Evolutionary conservation across 2,329 filamentous ascomycete species (phyloP).

Genomic region (Xylariaceae sp.): DNA sequence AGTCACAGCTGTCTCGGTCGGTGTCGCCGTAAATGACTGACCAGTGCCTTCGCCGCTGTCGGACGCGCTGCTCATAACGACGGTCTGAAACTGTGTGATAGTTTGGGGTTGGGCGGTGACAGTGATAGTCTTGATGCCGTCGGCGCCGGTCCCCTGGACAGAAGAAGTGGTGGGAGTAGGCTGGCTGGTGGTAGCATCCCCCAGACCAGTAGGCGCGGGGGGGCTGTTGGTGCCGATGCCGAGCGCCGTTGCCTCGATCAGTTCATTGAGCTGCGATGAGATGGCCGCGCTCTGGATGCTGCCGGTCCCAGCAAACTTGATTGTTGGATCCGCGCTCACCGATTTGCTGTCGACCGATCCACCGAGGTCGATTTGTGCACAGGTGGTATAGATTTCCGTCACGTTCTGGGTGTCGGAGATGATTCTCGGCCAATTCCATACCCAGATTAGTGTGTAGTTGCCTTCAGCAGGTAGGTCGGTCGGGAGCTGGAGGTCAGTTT

Average conservation of each 20-base stretch:
- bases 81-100: slow-evolving; percentile 38
- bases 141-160: slow-evolving; percentile 22
- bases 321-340: slow-evolving; percentile 35
- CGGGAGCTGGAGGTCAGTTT: slow-evolving; percentile 75
- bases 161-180: slow-evolving; percentile 21
- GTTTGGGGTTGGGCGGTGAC: slow-evolving; percentile 40
- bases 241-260: slow-evolving; percentile 37
- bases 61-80: slow-evolving; percentile 29
- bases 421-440: slow-evolving; percentile 86
- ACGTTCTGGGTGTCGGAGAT: slow-evolving; percentile 41
- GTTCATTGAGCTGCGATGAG: slow-evolving; percentile 43
- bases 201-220: slow-evolving; percentile 26
- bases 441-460: slow-evolving; percentile 84
- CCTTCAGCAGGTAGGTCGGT: slow-evolving; percentile 56
- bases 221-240: slow-evolving; percentile 27
- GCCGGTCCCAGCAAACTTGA: slow-evolving; percentile 36
- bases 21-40: not conserved
- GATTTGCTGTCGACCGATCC: slow-evolving; percentile 15
- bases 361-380: slow-evolving; percentile 37
- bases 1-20: slow-evolving; percentile 7
- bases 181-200: slow-evolving; percentile 16
- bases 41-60: not conserved
- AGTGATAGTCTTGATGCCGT: slow-evolving; percentile 40
- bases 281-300: slow-evolving; percentile 34
- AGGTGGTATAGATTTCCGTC: slow-evolving; percentile 57